Percentiles rank a stretch among this genome's conserved stretches.
Conservation (phyloP, 306 rosid species). For the Fagus crenata region DNA sequence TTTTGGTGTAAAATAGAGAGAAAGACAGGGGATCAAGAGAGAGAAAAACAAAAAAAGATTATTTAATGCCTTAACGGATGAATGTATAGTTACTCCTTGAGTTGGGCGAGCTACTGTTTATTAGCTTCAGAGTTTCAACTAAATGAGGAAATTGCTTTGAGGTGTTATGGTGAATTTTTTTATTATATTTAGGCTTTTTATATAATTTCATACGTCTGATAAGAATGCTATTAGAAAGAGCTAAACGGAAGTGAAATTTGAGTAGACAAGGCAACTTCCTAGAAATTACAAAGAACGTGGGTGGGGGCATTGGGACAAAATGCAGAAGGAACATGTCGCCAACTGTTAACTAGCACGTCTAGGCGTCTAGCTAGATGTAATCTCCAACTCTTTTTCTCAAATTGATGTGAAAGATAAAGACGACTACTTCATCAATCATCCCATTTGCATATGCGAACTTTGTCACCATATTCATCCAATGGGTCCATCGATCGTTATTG, state of each 20-base stretch:
- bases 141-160: too few species aligned
- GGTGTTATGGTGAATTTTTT: too few species aligned
- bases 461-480: background rate
- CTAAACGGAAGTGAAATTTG: background rate
- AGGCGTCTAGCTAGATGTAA: background rate
- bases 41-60: too few species aligned
- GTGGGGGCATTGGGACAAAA: slow-evolving; percentile 31
- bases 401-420: slow-evolving; percentile 19
- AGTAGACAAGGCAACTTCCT: slow-evolving; percentile 32
- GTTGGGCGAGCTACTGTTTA: too few species aligned
- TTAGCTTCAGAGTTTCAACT: too few species aligned
- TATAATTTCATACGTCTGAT: too few species aligned
- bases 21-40: too few species aligned
- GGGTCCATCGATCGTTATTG: background rate
- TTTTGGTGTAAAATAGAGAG: too few species aligned
- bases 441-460: background rate
- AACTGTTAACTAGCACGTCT: slow-evolving; percentile 22
- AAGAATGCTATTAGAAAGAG: too few species aligned
- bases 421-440: slow-evolving; percentile 1
- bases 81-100: too few species aligned
- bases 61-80: too few species aligned
- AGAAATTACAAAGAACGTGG: slow-evolving; percentile 40
- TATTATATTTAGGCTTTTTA: too few species aligned
- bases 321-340: slow-evolving; percentile 29
- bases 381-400: slow-evolving; percentile 24